A percentile compares a stretch with the other conserved stretches of the same genome.
These are phyloP conservation scores for Neobulgaria alba DNA, from an alignment of 2,329 filamentous ascomycete genomes.

Conservation along the genomic window DNA sequence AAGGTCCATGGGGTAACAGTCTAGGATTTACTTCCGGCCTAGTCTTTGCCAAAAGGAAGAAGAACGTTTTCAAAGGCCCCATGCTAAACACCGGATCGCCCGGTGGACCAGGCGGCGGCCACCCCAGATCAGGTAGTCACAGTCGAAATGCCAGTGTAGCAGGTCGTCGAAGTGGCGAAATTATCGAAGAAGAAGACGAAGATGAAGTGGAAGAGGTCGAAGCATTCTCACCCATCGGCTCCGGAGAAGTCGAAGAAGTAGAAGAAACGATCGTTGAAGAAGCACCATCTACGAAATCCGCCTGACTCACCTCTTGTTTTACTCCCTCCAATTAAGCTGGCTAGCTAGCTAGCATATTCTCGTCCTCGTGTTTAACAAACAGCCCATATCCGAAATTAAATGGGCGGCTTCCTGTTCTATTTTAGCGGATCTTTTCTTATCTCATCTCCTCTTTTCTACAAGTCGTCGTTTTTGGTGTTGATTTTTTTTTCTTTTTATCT, in stretches of 20 bases:
- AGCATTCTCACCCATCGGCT: slow-evolving; percentile 43
- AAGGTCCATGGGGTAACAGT: slow-evolving; percentile 43
- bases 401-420: too few relatives aligned
- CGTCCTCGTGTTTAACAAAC: too few relatives aligned
- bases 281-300: neutral
- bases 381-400: too few relatives aligned
- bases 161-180: slow-evolving; percentile 59
- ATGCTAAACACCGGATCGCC: slow-evolving; percentile 41
- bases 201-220: slow-evolving; percentile 49
- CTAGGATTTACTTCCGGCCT: slow-evolving; percentile 51
- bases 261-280: slow-evolving; percentile 7
- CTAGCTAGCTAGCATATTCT: too few relatives aligned
- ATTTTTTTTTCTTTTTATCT: neutral
- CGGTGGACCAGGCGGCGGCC: slow-evolving; percentile 18
- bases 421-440: too few relatives aligned
- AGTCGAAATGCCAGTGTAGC: slow-evolving; percentile 53
- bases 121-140: slow-evolving; percentile 29
- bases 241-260: slow-evolving; percentile 24
- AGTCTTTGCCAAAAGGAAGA: slow-evolving; percentile 73
- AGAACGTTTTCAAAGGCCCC: slow-evolving; percentile 75
- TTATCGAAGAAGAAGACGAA: slow-evolving; percentile 48
- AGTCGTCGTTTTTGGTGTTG: neutral
- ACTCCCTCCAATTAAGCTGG: too few relatives aligned
- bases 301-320: neutral
- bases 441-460: neutral